A percentile compares a stretch with the other conserved stretches of the same genome.
Conservation (phyloP, 192 early-diverging fungal species). For the Gaertneriomyces semiglobifer region DNA sequence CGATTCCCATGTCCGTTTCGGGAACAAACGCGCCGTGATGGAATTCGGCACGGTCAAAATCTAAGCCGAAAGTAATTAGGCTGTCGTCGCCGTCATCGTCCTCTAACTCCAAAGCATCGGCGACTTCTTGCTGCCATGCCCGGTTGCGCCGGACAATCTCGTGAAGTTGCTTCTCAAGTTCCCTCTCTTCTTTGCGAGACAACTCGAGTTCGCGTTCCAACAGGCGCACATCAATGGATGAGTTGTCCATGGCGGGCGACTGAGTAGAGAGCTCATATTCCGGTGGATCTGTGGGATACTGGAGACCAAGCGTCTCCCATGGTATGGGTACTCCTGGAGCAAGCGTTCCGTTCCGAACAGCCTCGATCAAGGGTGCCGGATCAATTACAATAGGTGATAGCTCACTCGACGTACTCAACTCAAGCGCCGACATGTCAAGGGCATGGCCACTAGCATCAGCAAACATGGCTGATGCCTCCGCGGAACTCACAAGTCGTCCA, state of each 20-base stretch:
- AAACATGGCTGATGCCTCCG: not conserved
- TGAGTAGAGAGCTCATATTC: not conserved
- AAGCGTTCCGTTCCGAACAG: conserved; percentile 18
- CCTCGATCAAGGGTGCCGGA: conserved; percentile 22
- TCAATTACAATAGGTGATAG: conserved; percentile 20
- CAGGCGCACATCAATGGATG: conserved; percentile 6
- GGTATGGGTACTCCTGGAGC: conserved; percentile 23
- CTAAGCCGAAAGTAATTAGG: too few relatives aligned
- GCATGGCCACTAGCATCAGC: not conserved
- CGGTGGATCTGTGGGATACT: conserved; percentile 1
- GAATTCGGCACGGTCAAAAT: too few relatives aligned
- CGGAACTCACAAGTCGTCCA: not conserved
- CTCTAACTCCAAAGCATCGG: conserved; percentile 15
- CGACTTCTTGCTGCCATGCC: conserved; percentile 19
- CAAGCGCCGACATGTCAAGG: not conserved
- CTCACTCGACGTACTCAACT: not conserved
- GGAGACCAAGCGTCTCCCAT: conserved; percentile 26
- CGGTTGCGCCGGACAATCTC: conserved; percentile 24
- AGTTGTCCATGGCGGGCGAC: not conserved
- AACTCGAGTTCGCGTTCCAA: conserved; percentile 21
- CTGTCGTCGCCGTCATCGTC: conserved; percentile 7
- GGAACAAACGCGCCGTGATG: too few relatives aligned
- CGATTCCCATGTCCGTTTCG: too few relatives aligned
- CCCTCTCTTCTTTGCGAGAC: conserved; percentile 22
- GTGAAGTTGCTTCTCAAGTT: conserved; percentile 23